phyloP scores from a whole-genome alignment of 1,284 basidiomycete genomes.

The Mycena sp. region DNA sequence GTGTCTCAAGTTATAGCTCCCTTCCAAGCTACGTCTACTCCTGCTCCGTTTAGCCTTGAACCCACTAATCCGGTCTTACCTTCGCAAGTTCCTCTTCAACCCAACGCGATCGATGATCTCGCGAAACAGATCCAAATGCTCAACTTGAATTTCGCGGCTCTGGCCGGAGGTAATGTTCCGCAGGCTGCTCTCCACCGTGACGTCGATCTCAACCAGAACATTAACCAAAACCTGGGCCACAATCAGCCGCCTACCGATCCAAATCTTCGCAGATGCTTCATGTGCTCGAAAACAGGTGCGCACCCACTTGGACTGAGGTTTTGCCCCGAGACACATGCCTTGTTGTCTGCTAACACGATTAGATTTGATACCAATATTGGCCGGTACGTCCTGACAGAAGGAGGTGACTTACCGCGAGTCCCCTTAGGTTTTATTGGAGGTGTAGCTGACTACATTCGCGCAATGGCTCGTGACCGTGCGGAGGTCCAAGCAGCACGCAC shows the following conservation, averaged over 20 bases:
- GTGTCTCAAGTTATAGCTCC: background rate
- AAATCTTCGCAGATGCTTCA: background rate
- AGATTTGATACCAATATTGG: too few species aligned
- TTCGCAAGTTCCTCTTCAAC: background rate
- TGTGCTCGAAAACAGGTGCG: too few species aligned
- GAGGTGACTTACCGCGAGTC: background rate
- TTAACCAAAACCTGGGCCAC: too few species aligned
- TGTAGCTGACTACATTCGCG: background rate
- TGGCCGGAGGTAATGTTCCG: background rate
- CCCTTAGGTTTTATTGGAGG: background rate
- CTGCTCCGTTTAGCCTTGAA: background rate
- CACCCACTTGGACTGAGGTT: too few species aligned
- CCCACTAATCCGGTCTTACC: background rate
- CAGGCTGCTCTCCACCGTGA: background rate
- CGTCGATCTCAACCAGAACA: background rate
- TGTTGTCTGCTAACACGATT: too few species aligned
- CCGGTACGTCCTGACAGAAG: background rate
- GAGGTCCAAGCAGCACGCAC: background rate
- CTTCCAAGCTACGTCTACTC: too few species aligned
- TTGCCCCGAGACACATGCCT: too few species aligned
- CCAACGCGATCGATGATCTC: background rate
- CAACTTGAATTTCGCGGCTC: background rate
- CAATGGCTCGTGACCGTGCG: background rate
- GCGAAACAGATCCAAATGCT: background rate
- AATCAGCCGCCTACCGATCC: too few species aligned